Percentiles rank a stretch among this genome's conserved stretches.
Evolutionary conservation across 805 yeast genomes (phyloP).

Genomic region (Barnettozyma sucrosica): DNA sequence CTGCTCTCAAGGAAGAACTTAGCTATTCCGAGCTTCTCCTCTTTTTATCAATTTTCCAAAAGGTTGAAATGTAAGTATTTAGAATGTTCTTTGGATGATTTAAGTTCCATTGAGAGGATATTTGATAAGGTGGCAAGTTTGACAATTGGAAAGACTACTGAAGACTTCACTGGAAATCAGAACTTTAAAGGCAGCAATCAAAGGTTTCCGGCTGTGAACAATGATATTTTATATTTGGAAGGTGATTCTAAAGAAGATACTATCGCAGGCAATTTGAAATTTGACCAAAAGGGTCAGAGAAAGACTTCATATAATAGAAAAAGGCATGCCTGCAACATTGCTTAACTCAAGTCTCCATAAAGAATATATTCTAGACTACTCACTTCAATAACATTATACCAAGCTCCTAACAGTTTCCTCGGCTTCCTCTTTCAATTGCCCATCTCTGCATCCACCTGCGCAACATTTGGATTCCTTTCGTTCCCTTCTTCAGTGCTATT

Average conservation of each 20-base stretch:
- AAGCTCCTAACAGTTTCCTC: not conserved
- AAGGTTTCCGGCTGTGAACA: not conserved
- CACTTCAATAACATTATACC: not conserved
- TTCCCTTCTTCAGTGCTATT: not conserved
- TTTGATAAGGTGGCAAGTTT: constrained; percentile 18
- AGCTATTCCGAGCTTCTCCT: constrained; percentile 23
- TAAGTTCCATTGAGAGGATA: constrained; percentile 13
- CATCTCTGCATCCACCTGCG: not conserved
- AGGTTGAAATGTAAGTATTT: constrained; percentile 29
- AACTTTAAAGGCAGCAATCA: not conserved
- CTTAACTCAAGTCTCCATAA: not conserved
- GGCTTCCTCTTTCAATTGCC: not conserved
- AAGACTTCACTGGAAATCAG: not conserved
- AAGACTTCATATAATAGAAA: constrained; percentile 9
- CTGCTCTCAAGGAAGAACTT: constrained; percentile 24
- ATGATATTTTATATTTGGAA: not conserved
- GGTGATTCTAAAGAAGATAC: not conserved
- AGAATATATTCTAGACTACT: no score
- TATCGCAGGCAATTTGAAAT: not conserved
- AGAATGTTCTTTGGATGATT: constrained; percentile 29
- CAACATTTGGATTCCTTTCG: not conserved
- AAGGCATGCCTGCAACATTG: constrained; percentile 5
- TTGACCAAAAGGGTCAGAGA: not conserved
- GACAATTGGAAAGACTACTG: not conserved
- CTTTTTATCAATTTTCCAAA: constrained; percentile 27